Evolutionary conservation across 169 alveolate genomes (phyloP).

Genomic region (Neospora caninum): DNA sequence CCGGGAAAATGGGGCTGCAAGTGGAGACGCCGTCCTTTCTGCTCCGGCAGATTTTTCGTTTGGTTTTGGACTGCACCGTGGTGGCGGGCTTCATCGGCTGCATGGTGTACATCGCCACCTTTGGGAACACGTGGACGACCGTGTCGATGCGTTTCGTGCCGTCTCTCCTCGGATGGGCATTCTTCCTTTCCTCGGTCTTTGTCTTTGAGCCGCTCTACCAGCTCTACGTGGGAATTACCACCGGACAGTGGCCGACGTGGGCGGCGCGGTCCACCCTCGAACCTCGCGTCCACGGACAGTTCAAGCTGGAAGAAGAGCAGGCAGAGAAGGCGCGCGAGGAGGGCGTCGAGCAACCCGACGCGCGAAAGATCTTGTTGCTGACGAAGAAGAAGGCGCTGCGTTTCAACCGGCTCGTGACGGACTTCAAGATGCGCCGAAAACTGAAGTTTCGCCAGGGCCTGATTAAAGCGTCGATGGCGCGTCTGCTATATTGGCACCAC

Average conservation of each 20-base stretch:
- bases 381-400: background rate
- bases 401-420: constrained; percentile 31
- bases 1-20: constrained; percentile 9
- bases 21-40: constrained; percentile 27
- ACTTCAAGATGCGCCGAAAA: constrained; percentile 23
- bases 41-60: constrained; percentile 13
- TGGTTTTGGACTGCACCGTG: constrained; percentile 5
- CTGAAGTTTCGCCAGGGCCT: constrained; percentile 21
- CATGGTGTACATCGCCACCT: constrained; percentile 4
- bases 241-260: constrained; percentile 53
- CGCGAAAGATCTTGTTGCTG: too few species aligned
- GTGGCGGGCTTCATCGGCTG: background rate
- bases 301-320: background rate
- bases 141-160: constrained; percentile 35
- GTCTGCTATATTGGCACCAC: constrained; percentile 30
- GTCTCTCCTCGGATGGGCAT: constrained; percentile 26
- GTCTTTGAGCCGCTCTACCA: constrained; percentile 34
- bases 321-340: background rate
- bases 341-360: background rate
- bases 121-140: constrained; percentile 23
- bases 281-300: background rate
- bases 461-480: background rate
- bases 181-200: background rate
- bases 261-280: background rate
- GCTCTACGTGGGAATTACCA: constrained; percentile 10